phyloP scores from a whole-genome alignment of 1,284 basidiomycete species.

The Tremellales sp. region DNA sequence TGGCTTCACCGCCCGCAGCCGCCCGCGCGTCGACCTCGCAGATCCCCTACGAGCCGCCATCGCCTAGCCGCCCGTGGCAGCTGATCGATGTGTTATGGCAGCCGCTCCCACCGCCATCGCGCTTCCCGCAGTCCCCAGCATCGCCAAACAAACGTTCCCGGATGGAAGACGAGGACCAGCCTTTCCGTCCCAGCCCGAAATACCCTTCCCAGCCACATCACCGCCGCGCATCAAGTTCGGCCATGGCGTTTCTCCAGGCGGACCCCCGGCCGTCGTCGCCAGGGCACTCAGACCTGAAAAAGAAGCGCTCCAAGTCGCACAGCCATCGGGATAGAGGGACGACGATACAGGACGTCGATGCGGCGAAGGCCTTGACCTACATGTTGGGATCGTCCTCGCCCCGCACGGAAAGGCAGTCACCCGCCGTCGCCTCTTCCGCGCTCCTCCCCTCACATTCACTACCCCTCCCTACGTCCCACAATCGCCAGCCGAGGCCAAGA shows the following conservation, averaged over 20 bases:
- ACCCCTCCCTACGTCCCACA: neutral
- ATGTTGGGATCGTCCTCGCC: conserved; percentile 32
- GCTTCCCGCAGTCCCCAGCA: conserved; percentile 20
- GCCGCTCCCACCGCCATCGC: conserved; percentile 38
- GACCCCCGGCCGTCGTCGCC: conserved; percentile 7
- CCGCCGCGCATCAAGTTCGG: conserved; percentile 2
- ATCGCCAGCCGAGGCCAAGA: neutral
- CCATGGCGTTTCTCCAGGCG: neutral
- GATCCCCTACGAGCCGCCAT: conserved; percentile 38
- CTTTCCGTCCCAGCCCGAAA: neutral
- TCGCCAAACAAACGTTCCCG: conserved; percentile 32
- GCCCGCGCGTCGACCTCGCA: conserved; percentile 14
- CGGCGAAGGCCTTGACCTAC: conserved; percentile 40
- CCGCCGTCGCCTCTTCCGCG: too few relatives aligned
- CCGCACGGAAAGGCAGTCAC: neutral
- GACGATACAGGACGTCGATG: conserved; percentile 44
- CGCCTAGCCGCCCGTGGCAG: conserved; percentile 43
- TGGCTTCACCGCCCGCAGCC: conserved; percentile 15
- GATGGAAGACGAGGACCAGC: conserved; percentile 5
- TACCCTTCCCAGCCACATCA: conserved; percentile 5
- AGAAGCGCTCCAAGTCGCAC: conserved; percentile 42
- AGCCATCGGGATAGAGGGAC: conserved; percentile 25
- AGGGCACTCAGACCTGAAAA: conserved; percentile 19
- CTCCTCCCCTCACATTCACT: neutral
- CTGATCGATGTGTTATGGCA: conserved; percentile 45